These are phyloP conservation scores for Suhomyces bolitotheri DNA, from an alignment of 1,139 yeast species.

Conservation along the genomic window DNA sequence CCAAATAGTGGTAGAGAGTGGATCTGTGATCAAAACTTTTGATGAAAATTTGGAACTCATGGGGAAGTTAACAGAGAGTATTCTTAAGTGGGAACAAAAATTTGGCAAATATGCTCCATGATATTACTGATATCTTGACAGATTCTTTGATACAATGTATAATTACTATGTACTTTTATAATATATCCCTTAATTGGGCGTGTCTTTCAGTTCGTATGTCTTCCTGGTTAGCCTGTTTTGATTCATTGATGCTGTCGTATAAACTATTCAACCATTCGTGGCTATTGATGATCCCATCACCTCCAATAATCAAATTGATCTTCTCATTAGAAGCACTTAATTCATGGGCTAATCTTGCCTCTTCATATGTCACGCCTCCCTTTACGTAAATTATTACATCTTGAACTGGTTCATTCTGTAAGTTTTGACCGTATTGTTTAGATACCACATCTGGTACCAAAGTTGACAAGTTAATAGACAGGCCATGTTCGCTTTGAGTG, in stretches of 20 bases:
- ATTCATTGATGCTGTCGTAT: conserved; percentile 27
- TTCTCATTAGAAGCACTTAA: conserved; percentile 56
- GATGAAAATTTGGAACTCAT: conserved; percentile 62
- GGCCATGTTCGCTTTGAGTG: conserved; percentile 7
- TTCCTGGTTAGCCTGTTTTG: conserved; percentile 1
- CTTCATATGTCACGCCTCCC: conserved; percentile 94
- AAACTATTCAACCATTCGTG: conserved; percentile 46
- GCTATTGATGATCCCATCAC: conserved; percentile 69
- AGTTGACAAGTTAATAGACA: conserved; percentile 14
- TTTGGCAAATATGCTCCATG: conserved; percentile 58
- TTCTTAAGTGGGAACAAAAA: conserved; percentile 75
- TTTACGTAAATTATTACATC: conserved; percentile 79
- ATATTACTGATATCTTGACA: not conserved
- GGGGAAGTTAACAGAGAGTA: conserved; percentile 68
- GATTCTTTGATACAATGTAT: conserved; percentile 1
- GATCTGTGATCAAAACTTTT: conserved; percentile 42
- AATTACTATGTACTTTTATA: conserved; percentile 13
- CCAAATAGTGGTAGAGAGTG: conserved; percentile 34
- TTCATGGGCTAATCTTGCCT: conserved; percentile 78
- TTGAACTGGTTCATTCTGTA: conserved; percentile 47
- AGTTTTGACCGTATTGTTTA: conserved; percentile 32
- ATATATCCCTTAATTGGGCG: conserved; percentile 28
- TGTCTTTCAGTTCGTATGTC: conserved; percentile 15
- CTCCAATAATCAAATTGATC: conserved; percentile 64
- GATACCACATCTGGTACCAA: conserved; percentile 29